Conservation (phyloP, 305 asterid species). For the Caryopteris hybrid region DNA sequence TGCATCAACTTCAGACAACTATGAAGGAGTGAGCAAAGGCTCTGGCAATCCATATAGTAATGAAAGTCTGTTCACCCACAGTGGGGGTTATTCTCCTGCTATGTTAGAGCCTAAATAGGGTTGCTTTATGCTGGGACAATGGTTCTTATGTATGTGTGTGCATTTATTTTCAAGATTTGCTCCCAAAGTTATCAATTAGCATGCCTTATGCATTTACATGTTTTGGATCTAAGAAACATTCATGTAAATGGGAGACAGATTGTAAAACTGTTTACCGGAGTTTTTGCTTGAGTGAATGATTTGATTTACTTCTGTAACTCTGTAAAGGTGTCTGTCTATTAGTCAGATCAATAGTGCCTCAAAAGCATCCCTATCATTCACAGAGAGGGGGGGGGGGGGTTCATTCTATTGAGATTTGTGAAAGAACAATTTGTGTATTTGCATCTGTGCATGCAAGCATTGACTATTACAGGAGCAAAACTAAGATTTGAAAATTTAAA, state of each 20-base stretch:
- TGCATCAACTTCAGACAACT: conserved; percentile 42
- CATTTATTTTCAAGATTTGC: neutral
- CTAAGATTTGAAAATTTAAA: neutral
- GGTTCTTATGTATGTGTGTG: neutral
- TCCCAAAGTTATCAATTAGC: neutral
- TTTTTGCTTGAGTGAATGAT: conserved; percentile 2
- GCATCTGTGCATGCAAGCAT: neutral
- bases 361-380: neutral
- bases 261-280: neutral
- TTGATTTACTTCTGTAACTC: no score
- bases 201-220: neutral
- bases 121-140: neutral
- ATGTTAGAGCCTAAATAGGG: conserved; percentile 19
- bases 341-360: neutral
- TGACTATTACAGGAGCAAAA: neutral
- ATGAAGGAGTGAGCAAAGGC: conserved; percentile 30
- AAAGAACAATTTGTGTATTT: neutral
- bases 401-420: no score
- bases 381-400: no score
- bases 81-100: conserved; percentile 23
- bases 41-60: conserved; percentile 37
- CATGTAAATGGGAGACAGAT: neutral
- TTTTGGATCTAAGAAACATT: neutral
- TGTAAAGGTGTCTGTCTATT: neutral
- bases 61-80: conserved; percentile 33